Percentiles rank a stretch among this genome's conserved stretches.
These are phyloP conservation scores for Corymbia citriodora DNA, from an alignment of 441 rosid genomes.

Conservation along the genomic window DNA sequence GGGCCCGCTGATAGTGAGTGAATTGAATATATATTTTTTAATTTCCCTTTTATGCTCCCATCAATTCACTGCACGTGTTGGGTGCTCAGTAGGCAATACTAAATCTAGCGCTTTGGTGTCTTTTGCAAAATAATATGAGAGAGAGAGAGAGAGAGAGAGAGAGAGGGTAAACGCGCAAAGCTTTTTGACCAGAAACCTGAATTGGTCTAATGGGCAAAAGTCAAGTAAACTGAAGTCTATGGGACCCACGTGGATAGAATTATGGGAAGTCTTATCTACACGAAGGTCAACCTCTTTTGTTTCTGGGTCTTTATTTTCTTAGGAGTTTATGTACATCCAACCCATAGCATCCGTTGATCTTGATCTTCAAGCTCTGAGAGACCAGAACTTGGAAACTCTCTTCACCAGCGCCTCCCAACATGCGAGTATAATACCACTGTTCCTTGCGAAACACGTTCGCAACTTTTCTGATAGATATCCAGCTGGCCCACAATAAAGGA, in stretches of 20 bases:
- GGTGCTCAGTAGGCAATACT: neutral
- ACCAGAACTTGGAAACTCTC: neutral
- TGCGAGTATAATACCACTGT: neutral
- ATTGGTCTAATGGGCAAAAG: too few relatives aligned
- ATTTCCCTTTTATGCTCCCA: neutral
- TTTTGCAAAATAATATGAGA: rapidly evolving
- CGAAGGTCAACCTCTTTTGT: neutral
- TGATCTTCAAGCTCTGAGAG: neutral
- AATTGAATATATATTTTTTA: too few relatives aligned
- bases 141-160: neutral
- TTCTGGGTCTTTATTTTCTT: neutral
- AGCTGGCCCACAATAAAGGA: neutral
- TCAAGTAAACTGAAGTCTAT: too few relatives aligned
- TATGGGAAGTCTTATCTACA: too few relatives aligned
- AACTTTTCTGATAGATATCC: neutral
- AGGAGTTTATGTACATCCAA: neutral
- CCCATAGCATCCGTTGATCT: neutral
- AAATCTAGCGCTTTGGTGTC: neutral
- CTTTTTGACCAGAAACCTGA: too few relatives aligned
- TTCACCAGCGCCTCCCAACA: neutral
- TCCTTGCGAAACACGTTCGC: neutral
- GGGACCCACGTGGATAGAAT: too few relatives aligned
- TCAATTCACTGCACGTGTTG: neutral
- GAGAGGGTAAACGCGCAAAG: neutral
- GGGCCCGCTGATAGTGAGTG: too few relatives aligned